phyloP scores from a whole-genome alignment of 208 protist species.

The Tritrichomonas foetus region DNA sequence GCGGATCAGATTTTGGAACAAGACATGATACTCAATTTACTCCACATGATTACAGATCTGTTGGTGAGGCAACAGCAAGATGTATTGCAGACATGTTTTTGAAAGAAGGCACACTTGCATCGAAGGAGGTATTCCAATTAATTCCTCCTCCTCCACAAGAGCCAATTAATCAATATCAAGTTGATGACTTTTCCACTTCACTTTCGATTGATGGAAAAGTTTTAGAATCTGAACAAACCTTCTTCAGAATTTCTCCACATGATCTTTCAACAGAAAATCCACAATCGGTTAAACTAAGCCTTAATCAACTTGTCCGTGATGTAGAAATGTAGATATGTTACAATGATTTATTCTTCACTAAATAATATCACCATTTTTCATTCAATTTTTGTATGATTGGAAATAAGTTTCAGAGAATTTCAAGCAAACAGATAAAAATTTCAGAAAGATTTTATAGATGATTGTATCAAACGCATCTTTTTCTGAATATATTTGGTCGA shows the following conservation, averaged over 20 bases:
- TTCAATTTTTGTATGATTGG: too few species aligned
- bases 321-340: too few species aligned
- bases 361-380: too few species aligned
- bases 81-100: not conserved
- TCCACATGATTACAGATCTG: not conserved
- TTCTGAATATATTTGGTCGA: too few species aligned
- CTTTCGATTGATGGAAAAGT: not conserved
- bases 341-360: too few species aligned
- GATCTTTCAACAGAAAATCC: too few species aligned
- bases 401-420: too few species aligned
- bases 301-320: too few species aligned
- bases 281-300: too few species aligned
- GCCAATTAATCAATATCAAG: not conserved
- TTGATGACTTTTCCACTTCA: not conserved
- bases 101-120: not conserved
- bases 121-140: not conserved
- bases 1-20: not conserved
- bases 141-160: not conserved
- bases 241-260: not conserved
- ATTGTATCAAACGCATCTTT: too few species aligned
- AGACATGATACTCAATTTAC: slow-evolving; percentile 21
- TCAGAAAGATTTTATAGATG: too few species aligned
- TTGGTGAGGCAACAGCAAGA: not conserved
- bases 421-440: too few species aligned
- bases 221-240: not conserved